A percentile compares a stretch with the other conserved stretches of the same genome.
phyloP scores from a whole-genome alignment of 2,329 filamentous ascomycete species.

The Huntiella abstrusa region DNA sequence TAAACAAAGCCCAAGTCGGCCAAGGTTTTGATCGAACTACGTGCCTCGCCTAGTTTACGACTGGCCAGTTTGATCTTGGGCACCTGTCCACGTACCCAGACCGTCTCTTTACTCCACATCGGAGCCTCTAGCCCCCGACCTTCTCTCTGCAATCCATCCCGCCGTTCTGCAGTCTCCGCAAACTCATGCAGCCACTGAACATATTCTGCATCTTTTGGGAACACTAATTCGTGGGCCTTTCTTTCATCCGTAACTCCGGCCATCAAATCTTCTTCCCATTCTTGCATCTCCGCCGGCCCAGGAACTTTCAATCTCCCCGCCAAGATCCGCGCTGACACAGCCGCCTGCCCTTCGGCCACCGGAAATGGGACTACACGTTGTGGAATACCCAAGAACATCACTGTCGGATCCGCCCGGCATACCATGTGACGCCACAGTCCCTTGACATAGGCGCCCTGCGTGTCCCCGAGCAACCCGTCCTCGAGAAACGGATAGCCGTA shows the following conservation, averaged over 20 bases:
- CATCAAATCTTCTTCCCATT: slow-evolving; percentile 33
- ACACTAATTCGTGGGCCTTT: slow-evolving; percentile 32
- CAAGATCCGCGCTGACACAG: slow-evolving; percentile 38
- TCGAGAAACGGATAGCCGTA: slow-evolving; percentile 46
- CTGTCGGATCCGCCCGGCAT: slow-evolving; percentile 31
- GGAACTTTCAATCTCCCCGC: slow-evolving; percentile 35
- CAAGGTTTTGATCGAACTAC: slow-evolving; percentile 19
- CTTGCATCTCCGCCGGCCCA: slow-evolving; percentile 25
- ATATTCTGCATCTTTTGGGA: slow-evolving; percentile 45
- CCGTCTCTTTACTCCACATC: slow-evolving; percentile 22
- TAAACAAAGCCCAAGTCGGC: slow-evolving; percentile 23
- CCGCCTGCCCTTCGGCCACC: slow-evolving; percentile 50
- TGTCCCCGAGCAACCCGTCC: slow-evolving; percentile 26
- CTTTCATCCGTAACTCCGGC: slow-evolving; percentile 32
- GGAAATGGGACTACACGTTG: slow-evolving; percentile 41
- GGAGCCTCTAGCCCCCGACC: slow-evolving; percentile 21
- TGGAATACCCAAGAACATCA: slow-evolving; percentile 39
- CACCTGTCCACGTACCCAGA: slow-evolving; percentile 22
- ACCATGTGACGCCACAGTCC: slow-evolving; percentile 40
- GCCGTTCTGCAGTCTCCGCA: slow-evolving; percentile 21
- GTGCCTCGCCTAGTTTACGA: slow-evolving; percentile 19
- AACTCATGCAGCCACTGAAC: slow-evolving; percentile 38
- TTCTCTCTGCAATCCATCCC: slow-evolving; percentile 18
- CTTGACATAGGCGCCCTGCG: slow-evolving; percentile 27
- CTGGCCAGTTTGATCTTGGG: slow-evolving; percentile 24